A percentile compares a stretch with the other conserved stretches of the same genome.
phyloP scores from a whole-genome alignment of 2,329 filamentous ascomycete species.

The Trichoderma sp. region DNA sequence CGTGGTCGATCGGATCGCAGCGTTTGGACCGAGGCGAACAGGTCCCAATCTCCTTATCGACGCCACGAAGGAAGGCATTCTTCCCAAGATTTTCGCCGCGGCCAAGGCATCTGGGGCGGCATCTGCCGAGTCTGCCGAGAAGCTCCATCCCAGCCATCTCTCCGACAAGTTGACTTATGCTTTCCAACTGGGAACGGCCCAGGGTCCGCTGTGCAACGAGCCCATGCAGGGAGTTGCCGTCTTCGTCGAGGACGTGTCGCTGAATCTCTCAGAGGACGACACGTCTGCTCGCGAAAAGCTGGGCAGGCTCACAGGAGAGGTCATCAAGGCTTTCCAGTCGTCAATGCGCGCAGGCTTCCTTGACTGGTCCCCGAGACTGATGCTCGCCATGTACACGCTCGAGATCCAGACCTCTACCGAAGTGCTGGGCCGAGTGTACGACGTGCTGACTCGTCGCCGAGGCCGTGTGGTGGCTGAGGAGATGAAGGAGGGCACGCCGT shows the following conservation, averaged over 20 bases:
- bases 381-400: conserved; percentile 96
- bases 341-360: conserved; percentile 84
- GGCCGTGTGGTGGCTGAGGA: conserved; percentile 87
- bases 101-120: conserved; percentile 39
- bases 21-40: conserved; percentile 82
- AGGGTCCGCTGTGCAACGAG: conserved; percentile 90
- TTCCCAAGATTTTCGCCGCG: conserved; percentile 66
- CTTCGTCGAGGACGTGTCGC: conserved; percentile 76
- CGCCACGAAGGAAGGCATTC: conserved; percentile 69
- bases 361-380: conserved; percentile 93
- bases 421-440: conserved; percentile 92
- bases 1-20: conserved; percentile 77
- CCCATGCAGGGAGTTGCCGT: conserved; percentile 92
- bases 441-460: conserved; percentile 91
- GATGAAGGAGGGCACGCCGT: conserved; percentile 93
- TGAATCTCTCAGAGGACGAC: conserved; percentile 59
- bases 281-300: conserved; percentile 65
- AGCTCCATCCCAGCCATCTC: conserved; percentile 67
- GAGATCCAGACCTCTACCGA: conserved; percentile 97
- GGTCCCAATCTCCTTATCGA: conserved; percentile 92
- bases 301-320: conserved; percentile 84
- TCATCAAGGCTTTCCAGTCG: conserved; percentile 85
- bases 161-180: conserved; percentile 90
- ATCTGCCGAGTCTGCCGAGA: conserved; percentile 49
- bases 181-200: conserved; percentile 87